A percentile compares a stretch with the other conserved stretches of the same genome.
Evolutionary conservation across 495 filamentous ascomycete genomes (phyloP).

Genomic region (Elasticomyces elasticus): DNA sequence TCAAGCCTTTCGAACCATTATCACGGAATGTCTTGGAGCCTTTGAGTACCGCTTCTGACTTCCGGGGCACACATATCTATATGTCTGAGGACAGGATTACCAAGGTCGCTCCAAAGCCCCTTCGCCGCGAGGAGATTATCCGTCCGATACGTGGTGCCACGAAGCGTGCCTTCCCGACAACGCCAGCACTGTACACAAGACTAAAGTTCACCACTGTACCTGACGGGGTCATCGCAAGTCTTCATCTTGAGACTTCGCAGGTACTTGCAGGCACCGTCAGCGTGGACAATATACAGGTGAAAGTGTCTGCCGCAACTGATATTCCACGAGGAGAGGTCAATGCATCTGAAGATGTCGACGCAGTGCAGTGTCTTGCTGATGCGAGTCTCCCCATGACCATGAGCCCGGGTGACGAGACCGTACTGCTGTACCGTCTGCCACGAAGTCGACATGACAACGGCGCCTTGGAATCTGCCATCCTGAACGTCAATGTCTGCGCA

Average conservation of each 20-base stretch:
- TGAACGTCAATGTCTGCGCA: not conserved
- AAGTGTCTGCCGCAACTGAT: too few relatives aligned
- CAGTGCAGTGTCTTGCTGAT: not conserved
- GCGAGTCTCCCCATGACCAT: not conserved
- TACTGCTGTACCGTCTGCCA: conserved; percentile 8
- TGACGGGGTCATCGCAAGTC: conserved; percentile 9
- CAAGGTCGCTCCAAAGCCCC: conserved; percentile 8
- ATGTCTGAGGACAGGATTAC: conserved; percentile 15
- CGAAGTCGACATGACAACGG: not conserved
- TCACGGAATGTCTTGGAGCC: conserved; percentile 21
- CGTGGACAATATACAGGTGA: not conserved
- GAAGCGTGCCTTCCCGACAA: conserved; percentile 18
- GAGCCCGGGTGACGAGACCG: conserved; percentile 10
- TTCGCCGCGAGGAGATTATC: not conserved
- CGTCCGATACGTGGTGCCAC: conserved; percentile 16
- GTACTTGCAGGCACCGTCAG: conserved; percentile 5
- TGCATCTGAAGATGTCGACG: not conserved
- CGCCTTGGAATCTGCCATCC: not conserved
- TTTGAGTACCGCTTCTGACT: conserved; percentile 6
- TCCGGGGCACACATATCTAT: conserved; percentile 7
- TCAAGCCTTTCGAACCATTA: conserved; percentile 13
- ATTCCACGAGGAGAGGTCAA: too few relatives aligned
- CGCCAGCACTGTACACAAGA: conserved; percentile 13
- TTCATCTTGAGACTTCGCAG: conserved; percentile 13
- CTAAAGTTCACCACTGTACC: conserved; percentile 5